A percentile compares a stretch with the other conserved stretches of the same genome.
phyloP scores from a whole-genome alignment of 352 stramenopile genomes.

The Phytophthora pluvialis region DNA sequence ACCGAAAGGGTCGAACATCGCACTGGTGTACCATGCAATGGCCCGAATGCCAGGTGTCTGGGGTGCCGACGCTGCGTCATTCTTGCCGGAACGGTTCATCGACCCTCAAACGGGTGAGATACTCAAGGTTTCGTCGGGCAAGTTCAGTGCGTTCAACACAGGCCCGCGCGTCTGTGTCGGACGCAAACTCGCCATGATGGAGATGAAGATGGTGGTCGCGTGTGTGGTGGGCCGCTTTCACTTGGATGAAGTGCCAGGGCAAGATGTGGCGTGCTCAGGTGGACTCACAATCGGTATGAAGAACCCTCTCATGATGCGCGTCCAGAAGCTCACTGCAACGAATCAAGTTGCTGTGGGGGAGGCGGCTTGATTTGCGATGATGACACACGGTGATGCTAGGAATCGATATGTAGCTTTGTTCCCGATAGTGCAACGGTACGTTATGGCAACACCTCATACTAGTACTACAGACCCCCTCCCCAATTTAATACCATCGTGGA shows the following conservation, averaged over 20 bases:
- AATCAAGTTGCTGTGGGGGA: conserved; percentile 15
- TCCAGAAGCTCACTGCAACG: conserved; percentile 17
- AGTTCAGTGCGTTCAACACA: conserved; percentile 46
- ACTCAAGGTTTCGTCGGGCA: conserved; percentile 34
- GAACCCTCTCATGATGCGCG: conserved; percentile 42
- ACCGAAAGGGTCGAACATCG: conserved; percentile 41
- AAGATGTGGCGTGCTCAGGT: conserved; percentile 46
- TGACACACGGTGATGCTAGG: no score
- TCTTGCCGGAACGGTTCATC: conserved; percentile 52
- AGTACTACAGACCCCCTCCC: no score
- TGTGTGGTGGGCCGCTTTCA: conserved; percentile 59
- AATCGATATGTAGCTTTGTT: no score
- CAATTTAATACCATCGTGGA: no score
- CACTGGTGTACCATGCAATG: conserved; percentile 46
- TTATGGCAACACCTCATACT: no score
- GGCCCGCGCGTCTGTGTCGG: conserved; percentile 43
- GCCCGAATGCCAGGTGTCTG: conserved; percentile 46
- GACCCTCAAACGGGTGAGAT: conserved; percentile 38
- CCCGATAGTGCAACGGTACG: no score
- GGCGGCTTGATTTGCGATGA: conserved; percentile 10
- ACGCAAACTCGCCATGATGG: conserved; percentile 68
- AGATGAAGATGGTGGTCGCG: conserved; percentile 76
- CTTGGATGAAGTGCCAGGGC: conserved; percentile 41
- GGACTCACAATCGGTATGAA: conserved; percentile 61
- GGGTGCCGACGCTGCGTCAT: conserved; percentile 44